phyloP scores from a whole-genome alignment of 23 red algal species.

The Cyanidioschyzon merolae region DNA sequence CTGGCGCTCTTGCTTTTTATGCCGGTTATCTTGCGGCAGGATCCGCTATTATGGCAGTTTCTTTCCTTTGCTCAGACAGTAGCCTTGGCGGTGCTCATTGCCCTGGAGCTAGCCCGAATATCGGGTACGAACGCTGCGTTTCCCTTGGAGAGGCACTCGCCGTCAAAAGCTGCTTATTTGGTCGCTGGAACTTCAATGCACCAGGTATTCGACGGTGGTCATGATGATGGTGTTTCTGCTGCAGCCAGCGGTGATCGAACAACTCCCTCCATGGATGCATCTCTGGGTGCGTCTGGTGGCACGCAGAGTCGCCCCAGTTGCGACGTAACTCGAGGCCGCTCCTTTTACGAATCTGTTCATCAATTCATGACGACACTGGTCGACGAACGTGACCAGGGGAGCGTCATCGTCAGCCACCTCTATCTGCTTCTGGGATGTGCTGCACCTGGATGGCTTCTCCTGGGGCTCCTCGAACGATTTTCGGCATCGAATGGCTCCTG shows the following conservation, averaged over 20 bases:
- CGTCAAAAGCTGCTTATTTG: neutral
- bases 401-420: slow-evolving; percentile 49
- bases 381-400: slow-evolving; percentile 60
- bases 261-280: neutral
- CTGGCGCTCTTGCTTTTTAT: slow-evolving; percentile 31
- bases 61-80: slow-evolving; percentile 24
- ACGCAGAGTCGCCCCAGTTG: neutral
- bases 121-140: neutral
- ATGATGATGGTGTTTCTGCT: neutral
- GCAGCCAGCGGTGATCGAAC: neutral
- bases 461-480: neutral
- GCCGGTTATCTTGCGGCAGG: neutral
- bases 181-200: neutral
- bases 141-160: neutral
- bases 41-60: neutral
- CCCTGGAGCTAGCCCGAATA: slow-evolving; percentile 17
- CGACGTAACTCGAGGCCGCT: too few species aligned
- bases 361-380: slow-evolving; percentile 30
- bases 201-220: too few species aligned
- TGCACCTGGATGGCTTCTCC: slow-evolving; percentile 28
- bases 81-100: slow-evolving; percentile 23
- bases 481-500: neutral
- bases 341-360: neutral
- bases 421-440: slow-evolving; percentile 58
- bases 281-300: neutral